Conservation (phyloP, 2,329 filamentous ascomycete species). For the Colletotrichum destructivum region DNA sequence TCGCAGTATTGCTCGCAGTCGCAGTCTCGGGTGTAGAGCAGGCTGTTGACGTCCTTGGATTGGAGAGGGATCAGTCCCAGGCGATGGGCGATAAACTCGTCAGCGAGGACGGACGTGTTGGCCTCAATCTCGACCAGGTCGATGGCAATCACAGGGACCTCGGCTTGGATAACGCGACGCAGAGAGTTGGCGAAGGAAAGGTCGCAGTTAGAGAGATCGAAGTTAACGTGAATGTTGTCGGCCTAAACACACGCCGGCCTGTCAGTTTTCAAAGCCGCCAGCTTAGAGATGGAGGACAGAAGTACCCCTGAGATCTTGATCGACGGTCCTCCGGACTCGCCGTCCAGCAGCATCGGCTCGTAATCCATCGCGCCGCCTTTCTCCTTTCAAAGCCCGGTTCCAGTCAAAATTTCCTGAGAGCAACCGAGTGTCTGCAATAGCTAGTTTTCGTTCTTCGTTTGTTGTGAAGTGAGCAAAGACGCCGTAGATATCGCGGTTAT, state of each 20-base stretch:
- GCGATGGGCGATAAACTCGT: slow-evolving; percentile 95
- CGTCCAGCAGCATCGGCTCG: slow-evolving; percentile 73
- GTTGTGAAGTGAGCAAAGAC: not conserved
- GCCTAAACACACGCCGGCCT: slow-evolving; percentile 67
- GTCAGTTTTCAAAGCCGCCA: slow-evolving; percentile 20
- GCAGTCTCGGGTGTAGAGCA: slow-evolving; percentile 93
- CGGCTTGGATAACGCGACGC: slow-evolving; percentile 90
- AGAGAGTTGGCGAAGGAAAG: slow-evolving; percentile 94
- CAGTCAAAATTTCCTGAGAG: slow-evolving; percentile 3
- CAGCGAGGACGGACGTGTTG: slow-evolving; percentile 96
- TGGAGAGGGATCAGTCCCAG: slow-evolving; percentile 91
- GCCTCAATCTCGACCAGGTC: slow-evolving; percentile 93
- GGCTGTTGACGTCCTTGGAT: slow-evolving; percentile 84
- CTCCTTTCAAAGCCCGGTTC: slow-evolving; percentile 1
- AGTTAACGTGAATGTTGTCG: slow-evolving; percentile 86
- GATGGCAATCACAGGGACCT: slow-evolving; percentile 95
- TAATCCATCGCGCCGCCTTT: slow-evolving; percentile 65
- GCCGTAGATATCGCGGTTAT: slow-evolving; percentile 3
- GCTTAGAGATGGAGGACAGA: not conserved
- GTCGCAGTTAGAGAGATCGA: slow-evolving; percentile 90
- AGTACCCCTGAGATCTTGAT: slow-evolving; percentile 74
- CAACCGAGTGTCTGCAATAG: not conserved
- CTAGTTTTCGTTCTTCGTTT: not conserved
- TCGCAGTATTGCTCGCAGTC: slow-evolving; percentile 97
- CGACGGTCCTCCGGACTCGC: slow-evolving; percentile 69